Evolutionary conservation across 2,329 filamentous ascomycete genomes (phyloP).

Genomic region (Herpotrichia juniperi): DNA sequence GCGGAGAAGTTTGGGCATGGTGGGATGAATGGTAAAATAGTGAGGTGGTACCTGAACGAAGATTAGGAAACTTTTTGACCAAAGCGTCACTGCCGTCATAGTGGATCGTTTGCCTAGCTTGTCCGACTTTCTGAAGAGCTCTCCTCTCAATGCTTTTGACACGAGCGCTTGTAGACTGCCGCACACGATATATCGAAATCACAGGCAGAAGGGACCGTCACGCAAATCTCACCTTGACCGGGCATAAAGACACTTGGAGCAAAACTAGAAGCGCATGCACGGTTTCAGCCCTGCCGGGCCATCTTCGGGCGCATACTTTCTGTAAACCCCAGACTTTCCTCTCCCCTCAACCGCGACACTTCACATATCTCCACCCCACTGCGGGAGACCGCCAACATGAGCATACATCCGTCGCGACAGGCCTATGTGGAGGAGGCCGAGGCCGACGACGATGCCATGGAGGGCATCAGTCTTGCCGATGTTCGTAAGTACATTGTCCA

Average conservation of each 20-base stretch:
- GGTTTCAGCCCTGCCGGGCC: conserved; percentile 32
- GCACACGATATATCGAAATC: too few species aligned
- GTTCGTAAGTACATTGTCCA: conserved; percentile 60
- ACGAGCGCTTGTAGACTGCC: too few species aligned
- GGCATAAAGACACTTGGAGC: not conserved
- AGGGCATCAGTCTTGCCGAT: conserved; percentile 66
- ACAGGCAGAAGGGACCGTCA: not conserved
- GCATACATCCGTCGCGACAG: conserved; percentile 85
- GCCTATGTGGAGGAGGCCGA: conserved; percentile 90
- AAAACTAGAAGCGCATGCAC: not conserved
- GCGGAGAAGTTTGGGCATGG: not conserved
- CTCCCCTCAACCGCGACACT: not conserved
- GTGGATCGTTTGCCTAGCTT: conserved; percentile 34
- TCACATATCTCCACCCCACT: conserved; percentile 14
- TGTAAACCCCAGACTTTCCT: not conserved
- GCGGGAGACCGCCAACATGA: conserved; percentile 41
- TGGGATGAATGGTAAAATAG: conserved; percentile 2
- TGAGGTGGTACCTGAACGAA: conserved; percentile 26
- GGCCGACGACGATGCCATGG: conserved; percentile 62
- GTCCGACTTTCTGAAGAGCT: not conserved
- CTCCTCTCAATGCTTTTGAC: not conserved
- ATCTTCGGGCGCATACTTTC: conserved; percentile 17
- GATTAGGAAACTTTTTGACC: conserved; percentile 34
- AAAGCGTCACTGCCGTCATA: conserved; percentile 38
- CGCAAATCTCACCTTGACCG: not conserved